Base-by-base conservation (phyloP, 768 basidiomycete species). In the Lactarius deliciosus region DNA sequence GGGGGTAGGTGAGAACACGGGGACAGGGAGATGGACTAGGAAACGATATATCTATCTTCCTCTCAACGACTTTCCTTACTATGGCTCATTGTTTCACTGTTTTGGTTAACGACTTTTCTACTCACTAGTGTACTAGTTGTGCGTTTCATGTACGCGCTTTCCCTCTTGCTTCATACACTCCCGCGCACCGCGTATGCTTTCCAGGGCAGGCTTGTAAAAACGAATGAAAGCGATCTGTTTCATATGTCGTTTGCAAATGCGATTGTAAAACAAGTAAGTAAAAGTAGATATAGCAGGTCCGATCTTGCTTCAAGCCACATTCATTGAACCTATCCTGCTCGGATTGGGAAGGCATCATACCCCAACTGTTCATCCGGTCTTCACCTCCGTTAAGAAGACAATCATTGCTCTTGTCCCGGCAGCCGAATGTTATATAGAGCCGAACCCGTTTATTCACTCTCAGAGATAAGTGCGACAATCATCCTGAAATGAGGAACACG, bases 381-480 rank as follows among this genome's bases (percentile, higher is more conserved):
- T 58, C 58, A 55, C 40, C 50, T 60, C 55, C 18, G 45, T 34
- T 57, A 58, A 53, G 43, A 53, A 36, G 30, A 50, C 28, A 53
- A 18, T 47, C 11, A 55, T 32, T 47, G 25, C 56, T 34, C 38
- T 54, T 15, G 56, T 34, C 28, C 63, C 41, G 18, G 50, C 32
- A 41, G 41, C 59, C 47, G 25, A 53, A 38, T 22, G 57, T 54
- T 28, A 38, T 30, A 43, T 43, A 57, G 54, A 34, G 63, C 30
- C 50, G 53, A 57, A 20, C 41, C 57, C 66, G 67, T 60, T 72
- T 70, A 78, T 65, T 78, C 77, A 74, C 77, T 76, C 70, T 78
- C 80, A 64, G 81, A 79, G 69, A 83, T 83, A 70, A 83, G 79
- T 9, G 82, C 82, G 56, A 83, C 78, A 71, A 83, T 83, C 82